Base-by-base conservation (phyloP, 73 alveolate genomes). In the Paramecium octaurelia region DNA sequence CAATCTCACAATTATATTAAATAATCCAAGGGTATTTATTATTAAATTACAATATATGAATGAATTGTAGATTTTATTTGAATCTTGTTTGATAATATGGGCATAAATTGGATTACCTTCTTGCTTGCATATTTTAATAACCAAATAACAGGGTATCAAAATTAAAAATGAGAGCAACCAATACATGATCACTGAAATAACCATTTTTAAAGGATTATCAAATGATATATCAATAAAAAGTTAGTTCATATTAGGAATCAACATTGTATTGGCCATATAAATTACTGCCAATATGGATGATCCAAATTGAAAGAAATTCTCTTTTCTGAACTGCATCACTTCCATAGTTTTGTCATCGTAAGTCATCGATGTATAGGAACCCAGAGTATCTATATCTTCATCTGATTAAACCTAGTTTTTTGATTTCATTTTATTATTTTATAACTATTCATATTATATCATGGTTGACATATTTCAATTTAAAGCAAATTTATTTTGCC, bases 261-360 rank as follows among this genome's bases (percentile, higher is more conserved):
- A 34, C 91, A 80, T 80, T 16, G 91, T 80, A 48, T 80, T 80
- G 14, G 91, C 91, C 91, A 80, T 80, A 44, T 80, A 80, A 5
- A 80, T 20, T 23, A 80, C 91, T 14, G 91, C 91, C 29, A 80
- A 80, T 31, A 35, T 46, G 6, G 91, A 40, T 10, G 76, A 44
- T 18, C 91, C 91, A 46, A 80, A 80, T 24, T 46, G 34, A 23
- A 80, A 46, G 34, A 80, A 27, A 23, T 46, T 44, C 71, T 27
- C 43, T 21, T 48, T 23, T 35, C 91, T 80, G 31, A 44, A 44
- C 4, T 80, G 48, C 10, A 73, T 16, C 0, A 36, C 57, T 73
- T 73, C 87, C 6, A 24, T 73, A 5, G 40, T 43, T 73, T 31
- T 29, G n/a, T 35, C 46, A 16, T 73, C 42, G 35, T 73, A 73